Evolutionary conservation across 2,329 filamentous ascomycete species (phyloP), one percentile per base, ranked within the genome.

Genomic region (Aspergillus sp.): DNA sequence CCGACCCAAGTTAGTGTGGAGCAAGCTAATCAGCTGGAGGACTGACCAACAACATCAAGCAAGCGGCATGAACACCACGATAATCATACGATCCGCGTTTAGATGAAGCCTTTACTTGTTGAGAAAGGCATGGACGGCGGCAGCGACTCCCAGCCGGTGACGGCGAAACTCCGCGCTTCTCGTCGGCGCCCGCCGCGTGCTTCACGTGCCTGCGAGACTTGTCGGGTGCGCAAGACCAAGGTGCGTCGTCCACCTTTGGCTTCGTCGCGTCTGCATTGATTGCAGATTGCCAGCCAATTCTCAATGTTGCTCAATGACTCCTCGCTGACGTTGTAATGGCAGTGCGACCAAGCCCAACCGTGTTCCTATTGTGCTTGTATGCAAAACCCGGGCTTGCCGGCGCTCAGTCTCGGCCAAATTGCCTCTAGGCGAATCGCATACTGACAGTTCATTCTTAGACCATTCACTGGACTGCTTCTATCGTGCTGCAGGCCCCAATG

Each of bases 181-280:
- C 62, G 62, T 41, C 63, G 61, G 19, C 58, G 57, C 21, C 57
- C 57, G 50, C 59, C 62, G 25, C 60, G 65, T 43, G 66, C 66
- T 50, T 69, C 66, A 17, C 66, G 61, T 45, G 67, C 66, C 30
- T 69, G 67, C 57, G 66, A 68, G 58, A 68, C 66, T 30, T 68
- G 67, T 57, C 67, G 67, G 17, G 58, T 64, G 58, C 65, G 67
- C 19, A 69, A 69, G 53, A 68, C 67, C 1, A 68, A 68, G 61
- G 65, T 69, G 13, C 49, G 15, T 47, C 52, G 15, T 41, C 32
- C 32, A 13, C 32, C 32, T 10, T 7, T 13, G 28, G 13, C 17
- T 28, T 41, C 15, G 10, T 21, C 10, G 21, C 50, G 19, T 25
- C 10, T 45, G 5, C 10, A 7, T 55, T 17, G 2, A 17, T 19